phyloP scores from a whole-genome alignment of 345 rosid genomes.

The Salix purpurea region DNA sequence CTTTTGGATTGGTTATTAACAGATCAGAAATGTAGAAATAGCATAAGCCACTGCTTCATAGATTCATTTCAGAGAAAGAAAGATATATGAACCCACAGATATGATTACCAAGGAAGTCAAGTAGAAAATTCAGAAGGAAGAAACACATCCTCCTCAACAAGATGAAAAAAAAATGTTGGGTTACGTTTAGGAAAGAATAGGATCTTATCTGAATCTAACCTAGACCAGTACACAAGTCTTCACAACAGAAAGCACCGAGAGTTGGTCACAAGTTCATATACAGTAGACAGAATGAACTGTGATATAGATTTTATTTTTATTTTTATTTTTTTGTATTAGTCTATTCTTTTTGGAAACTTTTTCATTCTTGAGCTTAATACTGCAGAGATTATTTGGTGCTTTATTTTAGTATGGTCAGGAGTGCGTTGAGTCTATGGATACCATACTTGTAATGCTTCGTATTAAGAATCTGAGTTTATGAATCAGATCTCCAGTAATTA shows the following conservation, averaged over 20 bases:
- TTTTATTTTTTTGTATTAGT: background rate
- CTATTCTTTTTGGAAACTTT: background rate
- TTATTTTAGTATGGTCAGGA: background rate
- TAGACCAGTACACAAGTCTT: background rate
- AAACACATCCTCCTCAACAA: background rate
- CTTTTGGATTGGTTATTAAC: background rate
- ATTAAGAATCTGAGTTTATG: background rate
- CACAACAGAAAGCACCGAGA: background rate
- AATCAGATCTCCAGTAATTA: background rate
- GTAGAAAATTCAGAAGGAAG: background rate
- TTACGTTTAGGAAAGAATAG: background rate
- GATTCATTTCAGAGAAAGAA: background rate
- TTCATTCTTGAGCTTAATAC: background rate
- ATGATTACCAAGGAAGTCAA: background rate
- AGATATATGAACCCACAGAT: background rate
- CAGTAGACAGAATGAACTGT: background rate
- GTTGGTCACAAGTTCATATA: background rate
- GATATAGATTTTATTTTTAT: too few relatives aligned
- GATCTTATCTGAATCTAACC: background rate
- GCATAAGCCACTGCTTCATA: background rate
- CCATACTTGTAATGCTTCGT: background rate
- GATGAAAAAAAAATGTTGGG: background rate
- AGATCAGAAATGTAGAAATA: background rate
- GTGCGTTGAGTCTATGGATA: background rate
- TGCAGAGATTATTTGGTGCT: background rate